phyloP scores from a whole-genome alignment of 495 filamentous ascomycete genomes.

The Lophiotrema nucula region DNA sequence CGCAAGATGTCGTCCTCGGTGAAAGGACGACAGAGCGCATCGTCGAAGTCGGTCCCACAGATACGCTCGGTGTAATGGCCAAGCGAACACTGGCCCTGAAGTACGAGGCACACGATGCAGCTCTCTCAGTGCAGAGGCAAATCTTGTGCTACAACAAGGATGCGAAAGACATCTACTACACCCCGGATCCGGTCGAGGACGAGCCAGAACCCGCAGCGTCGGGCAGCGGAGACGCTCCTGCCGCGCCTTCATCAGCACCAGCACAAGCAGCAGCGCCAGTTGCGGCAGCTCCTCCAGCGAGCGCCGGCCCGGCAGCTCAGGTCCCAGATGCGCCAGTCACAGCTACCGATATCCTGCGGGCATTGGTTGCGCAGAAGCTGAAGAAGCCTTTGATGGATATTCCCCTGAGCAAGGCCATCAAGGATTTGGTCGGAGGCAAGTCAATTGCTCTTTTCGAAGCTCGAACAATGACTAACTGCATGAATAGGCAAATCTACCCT shows the following conservation, averaged over 20 bases:
- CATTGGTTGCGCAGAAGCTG: slow-evolving; percentile 95
- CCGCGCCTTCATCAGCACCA: slow-evolving; percentile 49
- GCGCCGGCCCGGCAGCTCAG: slow-evolving; percentile 82
- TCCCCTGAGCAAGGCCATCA: slow-evolving; percentile 94
- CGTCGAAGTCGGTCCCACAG: slow-evolving; percentile 94
- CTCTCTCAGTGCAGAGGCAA: slow-evolving; percentile 89
- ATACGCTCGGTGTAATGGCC: slow-evolving; percentile 98
- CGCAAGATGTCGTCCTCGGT: slow-evolving; percentile 96
- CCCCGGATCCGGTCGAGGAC: slow-evolving; percentile 92
- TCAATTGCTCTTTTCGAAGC: slow-evolving; percentile 11
- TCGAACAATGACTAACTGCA: slow-evolving; percentile 8
- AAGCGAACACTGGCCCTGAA: slow-evolving; percentile 93
- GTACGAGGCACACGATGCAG: slow-evolving; percentile 98
- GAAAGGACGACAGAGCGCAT: slow-evolving; percentile 95
- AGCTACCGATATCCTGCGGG: slow-evolving; percentile 84
- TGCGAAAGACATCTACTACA: slow-evolving; percentile 98
- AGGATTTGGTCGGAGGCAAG: slow-evolving; percentile 96
- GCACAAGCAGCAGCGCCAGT: slow-evolving; percentile 50
- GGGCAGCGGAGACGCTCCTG: slow-evolving; percentile 45
- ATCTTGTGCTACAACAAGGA: slow-evolving; percentile 99
- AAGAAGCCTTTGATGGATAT: slow-evolving; percentile 91
- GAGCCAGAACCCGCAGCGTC: slow-evolving; percentile 64
- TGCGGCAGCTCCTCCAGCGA: slow-evolving; percentile 60
- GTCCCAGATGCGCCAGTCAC: slow-evolving; percentile 83
- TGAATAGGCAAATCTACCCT: slow-evolving; percentile 87